Evolutionary conservation across 2,329 filamentous ascomycete species (phyloP).

Genomic region (Neonectria sp.): DNA sequence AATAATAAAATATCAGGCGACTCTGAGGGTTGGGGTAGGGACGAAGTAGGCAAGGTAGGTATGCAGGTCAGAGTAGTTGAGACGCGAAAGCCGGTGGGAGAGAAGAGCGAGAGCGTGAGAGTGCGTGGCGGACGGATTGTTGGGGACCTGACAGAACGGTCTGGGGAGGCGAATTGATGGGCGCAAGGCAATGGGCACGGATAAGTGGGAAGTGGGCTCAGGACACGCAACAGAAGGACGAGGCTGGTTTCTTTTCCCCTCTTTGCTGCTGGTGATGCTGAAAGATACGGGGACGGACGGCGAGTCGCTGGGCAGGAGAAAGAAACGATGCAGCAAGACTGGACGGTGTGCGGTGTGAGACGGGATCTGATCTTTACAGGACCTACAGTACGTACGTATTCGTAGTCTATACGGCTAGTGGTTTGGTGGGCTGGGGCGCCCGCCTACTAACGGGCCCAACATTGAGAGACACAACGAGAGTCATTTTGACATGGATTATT

Average conservation of each 20-base stretch:
- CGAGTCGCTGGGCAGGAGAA: conserved; percentile 4
- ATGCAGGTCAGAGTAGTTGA: conserved; percentile 20
- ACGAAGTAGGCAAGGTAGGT: background rate
- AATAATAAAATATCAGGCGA: conserved; percentile 12
- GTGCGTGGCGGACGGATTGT: conserved; percentile 26
- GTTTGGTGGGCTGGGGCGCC: conserved; percentile 2
- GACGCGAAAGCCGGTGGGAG: conserved; percentile 21
- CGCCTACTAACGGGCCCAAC: conserved; percentile 22
- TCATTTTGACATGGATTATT: conserved; percentile 24
- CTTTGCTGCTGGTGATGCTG: background rate
- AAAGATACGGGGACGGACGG: background rate
- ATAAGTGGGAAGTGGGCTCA: background rate
- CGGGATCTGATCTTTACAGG: background rate
- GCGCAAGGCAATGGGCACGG: conserved; percentile 14
- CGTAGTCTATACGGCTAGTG: background rate
- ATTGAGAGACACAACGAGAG: conserved; percentile 24
- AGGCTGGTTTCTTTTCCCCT: background rate
- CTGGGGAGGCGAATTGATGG: conserved; percentile 12
- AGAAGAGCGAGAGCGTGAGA: conserved; percentile 22
- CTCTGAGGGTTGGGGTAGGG: conserved; percentile 14
- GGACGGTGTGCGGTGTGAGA: conserved; percentile 3
- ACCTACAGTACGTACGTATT: background rate
- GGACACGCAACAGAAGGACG: background rate
- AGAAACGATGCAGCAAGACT: conserved; percentile 5
- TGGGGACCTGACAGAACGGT: conserved; percentile 15